Base-by-base conservation (phyloP, 2,329 filamentous ascomycete species). In the Microdochium nivale region DNA sequence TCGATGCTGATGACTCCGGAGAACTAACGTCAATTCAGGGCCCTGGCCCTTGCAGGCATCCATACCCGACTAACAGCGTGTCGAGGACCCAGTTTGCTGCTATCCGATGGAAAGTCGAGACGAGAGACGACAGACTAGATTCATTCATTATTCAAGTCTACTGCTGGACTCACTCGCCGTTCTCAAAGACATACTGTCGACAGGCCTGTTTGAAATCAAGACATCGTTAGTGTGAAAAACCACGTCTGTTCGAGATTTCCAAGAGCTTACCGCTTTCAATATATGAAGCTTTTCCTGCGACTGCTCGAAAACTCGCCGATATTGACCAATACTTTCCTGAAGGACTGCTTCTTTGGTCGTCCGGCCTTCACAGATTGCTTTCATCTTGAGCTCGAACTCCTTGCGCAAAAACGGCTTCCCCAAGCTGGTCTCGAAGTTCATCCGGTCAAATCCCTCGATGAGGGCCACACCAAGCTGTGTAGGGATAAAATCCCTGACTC, bases 301-400 rank as follows among this genome's bases (percentile, higher is more conserved):
- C 62, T 91, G 87, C 59, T 86, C 75, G 70, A 92, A 99, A 14
- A 96, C 89, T 50, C 84, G 83, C 49, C 86, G 83, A 67, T 97
- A 99, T 72, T 94, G 89, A 54, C 85, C 80, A 52, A 99, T 74
- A 65, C 87, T 96, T 67, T 95, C 86, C 51, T 84, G 78, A 43
- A 99, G 79, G 47, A 99, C 88, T 21, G 81, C 79, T 51, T 80
- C 78, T 62, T 83, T 86, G 32, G 85, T 88, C 57, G 83, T 87
- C 49, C 81, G 83, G 25, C 94, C 94, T 54, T 92, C 90, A 69
- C 94, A 97, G 52, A 99, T 96, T 53, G 88, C 89, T 66, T 91
- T 94, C 92, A 99, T 96, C 66, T 90, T 89, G 55, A 90, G 72
- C 70, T 99, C 94, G 90, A 96, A 96, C 75, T 99, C 90, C 69